A percentile compares a stretch with the other conserved stretches of the same genome.
These are phyloP conservation scores for Talaromyces sp. DNA, from an alignment of 2,329 filamentous ascomycete genomes.

Conservation along the genomic window DNA sequence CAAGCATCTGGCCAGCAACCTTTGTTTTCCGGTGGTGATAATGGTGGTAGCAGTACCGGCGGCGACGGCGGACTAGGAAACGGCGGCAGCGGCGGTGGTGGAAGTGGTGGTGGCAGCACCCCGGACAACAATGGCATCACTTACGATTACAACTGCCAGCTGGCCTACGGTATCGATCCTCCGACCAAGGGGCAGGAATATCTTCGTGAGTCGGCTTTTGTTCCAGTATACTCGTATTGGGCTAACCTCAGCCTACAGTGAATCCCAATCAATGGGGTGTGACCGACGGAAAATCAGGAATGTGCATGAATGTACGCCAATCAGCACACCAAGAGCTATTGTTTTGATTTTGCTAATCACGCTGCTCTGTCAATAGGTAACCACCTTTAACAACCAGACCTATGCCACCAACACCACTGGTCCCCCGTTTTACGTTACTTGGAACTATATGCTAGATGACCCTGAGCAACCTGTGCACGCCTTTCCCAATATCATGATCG, in stretches of 20 bases:
- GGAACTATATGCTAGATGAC: conserved; percentile 45
- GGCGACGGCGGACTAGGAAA: conserved; percentile 21
- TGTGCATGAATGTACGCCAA: conserved; percentile 51
- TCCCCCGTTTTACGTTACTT: conserved; percentile 49
- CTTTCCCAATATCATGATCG: conserved; percentile 50
- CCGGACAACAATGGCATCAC: conserved; percentile 30
- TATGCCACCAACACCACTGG: conserved; percentile 44
- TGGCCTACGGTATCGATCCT: conserved; percentile 43
- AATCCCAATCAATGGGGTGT: conserved; percentile 54
- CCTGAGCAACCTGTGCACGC: conserved; percentile 47
- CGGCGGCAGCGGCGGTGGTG: conserved; percentile 19
- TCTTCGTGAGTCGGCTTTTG: conserved; percentile 37
- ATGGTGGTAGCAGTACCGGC: conserved; percentile 9
- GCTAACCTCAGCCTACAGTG: conserved; percentile 30
- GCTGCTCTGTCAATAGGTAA: conserved; percentile 33
- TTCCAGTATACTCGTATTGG: neutral
- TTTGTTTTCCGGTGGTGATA: conserved; percentile 34
- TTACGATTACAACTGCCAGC: conserved; percentile 37
- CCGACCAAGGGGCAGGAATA: conserved; percentile 41
- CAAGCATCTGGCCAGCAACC: conserved; percentile 39
- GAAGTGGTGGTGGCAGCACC: neutral
- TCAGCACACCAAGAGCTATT: neutral
- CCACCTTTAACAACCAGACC: conserved; percentile 46
- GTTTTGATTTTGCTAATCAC: neutral
- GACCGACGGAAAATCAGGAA: conserved; percentile 31